phyloP scores from a whole-genome alignment of 306 rosid genomes.

The Hippophae gyantsensis region DNA sequence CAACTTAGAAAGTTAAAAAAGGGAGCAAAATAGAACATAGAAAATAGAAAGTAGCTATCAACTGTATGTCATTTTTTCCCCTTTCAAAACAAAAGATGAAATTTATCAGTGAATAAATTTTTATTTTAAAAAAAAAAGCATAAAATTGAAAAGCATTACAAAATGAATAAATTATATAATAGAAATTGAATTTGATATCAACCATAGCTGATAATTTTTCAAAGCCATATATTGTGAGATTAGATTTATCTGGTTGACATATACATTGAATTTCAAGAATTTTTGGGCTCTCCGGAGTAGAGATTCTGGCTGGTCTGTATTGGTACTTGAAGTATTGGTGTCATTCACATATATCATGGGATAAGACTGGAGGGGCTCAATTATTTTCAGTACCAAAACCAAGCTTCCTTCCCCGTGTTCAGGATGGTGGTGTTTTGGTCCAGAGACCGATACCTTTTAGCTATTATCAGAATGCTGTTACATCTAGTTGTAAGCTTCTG shows the following conservation, averaged over 20 bases:
- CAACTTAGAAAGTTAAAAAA: too few relatives aligned
- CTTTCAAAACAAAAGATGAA: too few relatives aligned
- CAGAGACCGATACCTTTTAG: slow-evolving; percentile 71
- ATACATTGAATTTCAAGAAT: slow-evolving; percentile 28
- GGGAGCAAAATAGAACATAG: too few relatives aligned
- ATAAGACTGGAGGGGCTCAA: slow-evolving; percentile 78
- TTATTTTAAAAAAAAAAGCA: too few relatives aligned
- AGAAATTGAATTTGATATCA: too few relatives aligned
- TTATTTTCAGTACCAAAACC: slow-evolving; percentile 48
- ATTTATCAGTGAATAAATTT: too few relatives aligned
- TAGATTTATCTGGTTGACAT: not conserved
- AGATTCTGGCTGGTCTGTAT: slow-evolving; percentile 65
- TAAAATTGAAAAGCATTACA: too few relatives aligned
- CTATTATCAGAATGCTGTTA: slow-evolving; percentile 90
- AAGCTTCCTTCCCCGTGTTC: slow-evolving; percentile 49
- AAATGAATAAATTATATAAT: too few relatives aligned
- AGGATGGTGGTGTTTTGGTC: slow-evolving; percentile 36
- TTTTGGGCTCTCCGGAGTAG: slow-evolving; percentile 72
- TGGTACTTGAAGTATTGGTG: slow-evolving; percentile 78
- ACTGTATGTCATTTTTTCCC: too few relatives aligned
- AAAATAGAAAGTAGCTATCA: too few relatives aligned
- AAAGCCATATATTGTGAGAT: not conserved
- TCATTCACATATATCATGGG: slow-evolving; percentile 81
- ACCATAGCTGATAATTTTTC: not conserved
- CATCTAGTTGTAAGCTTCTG: slow-evolving; percentile 70